Evolutionary conservation across 108 stramenopile genomes (phyloP).

Genomic region (Cylindrotheca fusiformis): DNA sequence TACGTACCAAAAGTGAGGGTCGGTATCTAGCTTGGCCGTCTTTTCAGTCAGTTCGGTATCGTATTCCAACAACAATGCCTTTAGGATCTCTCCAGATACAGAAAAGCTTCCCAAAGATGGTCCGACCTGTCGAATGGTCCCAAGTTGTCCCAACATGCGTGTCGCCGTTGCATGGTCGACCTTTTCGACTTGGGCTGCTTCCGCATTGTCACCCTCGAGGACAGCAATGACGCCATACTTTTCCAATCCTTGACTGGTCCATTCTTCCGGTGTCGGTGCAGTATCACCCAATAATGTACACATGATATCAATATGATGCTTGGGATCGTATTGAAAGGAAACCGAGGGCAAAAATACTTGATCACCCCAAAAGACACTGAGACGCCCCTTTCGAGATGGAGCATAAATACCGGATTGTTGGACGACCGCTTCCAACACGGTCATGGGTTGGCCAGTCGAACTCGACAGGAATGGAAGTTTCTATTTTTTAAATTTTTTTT

Average conservation of each 20-base stretch:
- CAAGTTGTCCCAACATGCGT: slow-evolving; percentile 84
- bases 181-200: slow-evolving; percentile 99
- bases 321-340: slow-evolving; percentile 74
- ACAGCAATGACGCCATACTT: slow-evolving; percentile 99
- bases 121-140: slow-evolving; percentile 89
- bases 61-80: slow-evolving; percentile 87
- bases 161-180: slow-evolving; percentile 95
- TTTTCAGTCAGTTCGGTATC: slow-evolving; percentile 73
- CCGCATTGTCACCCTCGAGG: slow-evolving; percentile 41
- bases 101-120: slow-evolving; percentile 94
- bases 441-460: slow-evolving; percentile 71
- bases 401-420: slow-evolving; percentile 98
- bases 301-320: slow-evolving; percentile 96
- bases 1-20: slow-evolving; percentile 99
- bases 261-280: slow-evolving; percentile 86
- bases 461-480: slow-evolving; percentile 82
- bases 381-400: slow-evolving; percentile 85
- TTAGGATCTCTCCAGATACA: slow-evolving; percentile 80
- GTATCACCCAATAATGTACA: slow-evolving; percentile 90
- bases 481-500: too few species aligned
- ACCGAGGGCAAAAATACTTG: slow-evolving; percentile 94
- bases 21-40: slow-evolving; percentile 86
- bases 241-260: slow-evolving; percentile 91
- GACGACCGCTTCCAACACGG: slow-evolving; percentile 96
- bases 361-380: slow-evolving; percentile 98